A percentile compares a stretch with the other conserved stretches of the same genome.
These are phyloP conservation scores for Phyllostachys edulis DNA, from an alignment of 176 grass and related monocot species.

Conservation along the genomic window DNA sequence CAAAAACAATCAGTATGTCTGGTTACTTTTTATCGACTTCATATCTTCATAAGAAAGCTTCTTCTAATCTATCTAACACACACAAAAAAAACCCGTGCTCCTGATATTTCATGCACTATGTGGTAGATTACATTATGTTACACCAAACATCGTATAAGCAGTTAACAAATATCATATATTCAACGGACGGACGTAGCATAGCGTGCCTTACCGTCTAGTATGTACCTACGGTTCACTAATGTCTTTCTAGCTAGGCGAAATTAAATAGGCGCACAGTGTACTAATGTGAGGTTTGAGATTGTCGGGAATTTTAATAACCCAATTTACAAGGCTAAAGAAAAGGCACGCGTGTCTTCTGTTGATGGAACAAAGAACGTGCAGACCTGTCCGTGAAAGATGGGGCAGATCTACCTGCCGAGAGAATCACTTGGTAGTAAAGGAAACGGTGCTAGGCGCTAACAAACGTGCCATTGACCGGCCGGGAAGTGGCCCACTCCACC, in stretches of 20 bases:
- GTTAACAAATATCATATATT: too few relatives aligned
- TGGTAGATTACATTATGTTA: too few relatives aligned
- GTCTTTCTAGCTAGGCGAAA: not conserved
- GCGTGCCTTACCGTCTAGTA: too few relatives aligned
- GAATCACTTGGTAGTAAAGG: constrained; percentile 34
- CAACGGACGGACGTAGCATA: too few relatives aligned
- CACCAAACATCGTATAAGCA: too few relatives aligned
- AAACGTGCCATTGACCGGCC: not conserved
- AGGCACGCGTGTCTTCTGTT: not conserved
- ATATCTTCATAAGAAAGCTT: too few relatives aligned
- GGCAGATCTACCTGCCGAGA: constrained; percentile 2
- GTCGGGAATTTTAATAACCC: not conserved
- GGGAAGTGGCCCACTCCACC: not conserved
- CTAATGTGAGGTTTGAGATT: not conserved
- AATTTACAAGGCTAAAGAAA: not conserved
- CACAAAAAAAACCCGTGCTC: too few relatives aligned
- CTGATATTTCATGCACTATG: too few relatives aligned
- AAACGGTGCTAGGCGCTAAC: not conserved
- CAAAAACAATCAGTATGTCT: too few relatives aligned
- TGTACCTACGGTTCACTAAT: not conserved
- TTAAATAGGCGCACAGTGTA: not conserved
- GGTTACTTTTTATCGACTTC: too few relatives aligned
- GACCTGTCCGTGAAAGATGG: constrained; percentile 24
- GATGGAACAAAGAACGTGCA: not conserved
- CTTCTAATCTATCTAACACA: too few relatives aligned